Evolutionary conservation across 208 protist species (phyloP).

Genomic region (Crithidia bombi): DNA sequence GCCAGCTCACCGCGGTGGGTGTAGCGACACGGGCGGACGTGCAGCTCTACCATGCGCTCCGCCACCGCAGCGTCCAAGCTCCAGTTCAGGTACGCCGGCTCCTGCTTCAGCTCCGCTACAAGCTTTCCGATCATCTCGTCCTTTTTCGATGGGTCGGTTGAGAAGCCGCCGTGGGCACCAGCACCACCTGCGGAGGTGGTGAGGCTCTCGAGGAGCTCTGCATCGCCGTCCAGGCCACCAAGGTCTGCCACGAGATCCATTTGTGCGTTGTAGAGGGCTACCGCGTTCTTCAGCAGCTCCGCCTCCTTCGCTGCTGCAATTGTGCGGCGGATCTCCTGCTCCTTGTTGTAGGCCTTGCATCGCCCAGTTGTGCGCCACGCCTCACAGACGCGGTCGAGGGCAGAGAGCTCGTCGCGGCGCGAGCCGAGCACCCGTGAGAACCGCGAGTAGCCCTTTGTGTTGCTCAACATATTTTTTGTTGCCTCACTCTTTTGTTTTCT

Average conservation of each 20-base stretch:
- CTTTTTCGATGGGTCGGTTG: conserved; percentile 21
- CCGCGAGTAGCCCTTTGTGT: conserved; percentile 47
- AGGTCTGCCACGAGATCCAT: conserved; percentile 50
- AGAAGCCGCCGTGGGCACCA: conserved; percentile 24
- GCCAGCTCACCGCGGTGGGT: conserved; percentile 52
- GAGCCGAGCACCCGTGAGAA: conserved; percentile 44
- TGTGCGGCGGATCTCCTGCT: conserved; percentile 43
- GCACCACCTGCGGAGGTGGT: too few relatives aligned
- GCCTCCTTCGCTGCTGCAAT: conserved; percentile 61
- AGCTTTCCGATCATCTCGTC: conserved; percentile 42
- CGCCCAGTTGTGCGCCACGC: conserved; percentile 34
- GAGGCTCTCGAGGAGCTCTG: conserved; percentile 9
- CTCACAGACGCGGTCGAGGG: conserved; percentile 49
- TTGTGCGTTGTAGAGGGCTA: conserved; percentile 59
- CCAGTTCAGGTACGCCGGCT: conserved; percentile 77
- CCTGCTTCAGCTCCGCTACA: conserved; percentile 71
- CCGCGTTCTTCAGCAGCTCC: conserved; percentile 70
- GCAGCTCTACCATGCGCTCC: conserved; percentile 54
- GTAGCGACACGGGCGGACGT: conserved; percentile 54
- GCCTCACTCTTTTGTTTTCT: not conserved
- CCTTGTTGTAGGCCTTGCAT: conserved; percentile 49
- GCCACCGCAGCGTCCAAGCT: conserved; percentile 73
- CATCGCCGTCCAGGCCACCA: conserved; percentile 17
- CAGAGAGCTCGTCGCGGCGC: conserved; percentile 39
- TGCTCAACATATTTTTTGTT: conserved; percentile 63